These are phyloP conservation scores for Taiozyma onychis DNA, from an alignment of 1,139 yeast genomes.

Conservation along the genomic window DNA sequence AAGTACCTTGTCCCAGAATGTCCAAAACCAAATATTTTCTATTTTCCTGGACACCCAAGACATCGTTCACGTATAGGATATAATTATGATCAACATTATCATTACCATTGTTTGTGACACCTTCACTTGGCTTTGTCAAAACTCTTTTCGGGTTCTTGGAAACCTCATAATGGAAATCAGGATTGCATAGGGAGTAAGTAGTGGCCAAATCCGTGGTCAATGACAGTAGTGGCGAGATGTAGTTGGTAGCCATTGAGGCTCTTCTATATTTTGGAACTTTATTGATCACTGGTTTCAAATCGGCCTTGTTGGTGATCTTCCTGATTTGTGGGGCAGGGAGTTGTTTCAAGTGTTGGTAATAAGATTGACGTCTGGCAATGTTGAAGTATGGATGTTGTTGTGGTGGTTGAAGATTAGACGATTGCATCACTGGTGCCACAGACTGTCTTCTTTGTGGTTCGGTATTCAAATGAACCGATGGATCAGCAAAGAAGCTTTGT, in stretches of 20 bases:
- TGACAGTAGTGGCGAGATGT: conserved; percentile 83
- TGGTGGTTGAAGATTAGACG: conserved; percentile 7
- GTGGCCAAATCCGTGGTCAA: conserved; percentile 73
- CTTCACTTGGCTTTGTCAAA: conserved; percentile 88
- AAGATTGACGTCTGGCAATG: conserved; percentile 16
- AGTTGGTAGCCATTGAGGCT: conserved; percentile 71
- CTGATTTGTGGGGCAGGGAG: conserved; percentile 38
- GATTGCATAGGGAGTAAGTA: conserved; percentile 82
- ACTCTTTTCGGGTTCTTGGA: conserved; percentile 88
- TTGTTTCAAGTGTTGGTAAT: conserved; percentile 26
- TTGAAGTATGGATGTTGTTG: conserved; percentile 5
- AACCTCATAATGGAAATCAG: conserved; percentile 78
- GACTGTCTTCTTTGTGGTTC: conserved; percentile 34
- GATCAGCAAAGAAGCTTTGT: conserved; percentile 17
- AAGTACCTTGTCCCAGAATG: conserved; percentile 92
- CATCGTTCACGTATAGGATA: conserved; percentile 89
- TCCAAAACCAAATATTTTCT: conserved; percentile 85
- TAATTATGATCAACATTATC: conserved; percentile 91
- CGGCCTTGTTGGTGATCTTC: conserved; percentile 40
- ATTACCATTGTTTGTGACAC: conserved; percentile 71
- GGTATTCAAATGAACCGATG: conserved; percentile 13
- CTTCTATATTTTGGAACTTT: conserved; percentile 73
- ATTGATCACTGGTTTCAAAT: conserved; percentile 59
- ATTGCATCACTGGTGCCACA: conserved; percentile 19
- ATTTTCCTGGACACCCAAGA: conserved; percentile 83